Conservation (phyloP, 495 filamentous ascomycete species). For the Xylaria cubensis region DNA sequence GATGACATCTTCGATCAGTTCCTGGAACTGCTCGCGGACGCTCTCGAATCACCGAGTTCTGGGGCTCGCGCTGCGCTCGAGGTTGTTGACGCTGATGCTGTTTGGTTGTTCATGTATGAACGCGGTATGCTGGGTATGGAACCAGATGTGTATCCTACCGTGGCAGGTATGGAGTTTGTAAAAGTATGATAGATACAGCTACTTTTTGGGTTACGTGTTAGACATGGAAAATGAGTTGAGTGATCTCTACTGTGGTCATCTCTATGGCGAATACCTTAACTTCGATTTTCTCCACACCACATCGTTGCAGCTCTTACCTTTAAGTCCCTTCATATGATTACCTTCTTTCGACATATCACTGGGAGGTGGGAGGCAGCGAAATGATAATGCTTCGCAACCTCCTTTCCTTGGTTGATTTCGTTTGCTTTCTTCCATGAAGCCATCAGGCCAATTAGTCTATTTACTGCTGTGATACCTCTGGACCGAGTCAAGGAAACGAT, state of each 20-base stretch:
- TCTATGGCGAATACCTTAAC: not conserved
- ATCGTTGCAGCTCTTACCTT: not conserved
- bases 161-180: constrained; percentile 18
- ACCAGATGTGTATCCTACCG: not conserved
- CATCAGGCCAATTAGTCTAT: not conserved
- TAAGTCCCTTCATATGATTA: not conserved
- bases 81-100: constrained; percentile 69
- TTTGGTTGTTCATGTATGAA: constrained; percentile 68
- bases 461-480: not conserved
- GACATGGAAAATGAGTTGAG: not conserved
- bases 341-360: not conserved
- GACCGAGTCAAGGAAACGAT: not conserved
- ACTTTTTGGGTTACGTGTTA: not conserved
- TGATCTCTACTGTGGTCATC: not conserved
- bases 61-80: constrained; percentile 63
- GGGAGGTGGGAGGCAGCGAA: too few species aligned
- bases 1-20: constrained; percentile 74
- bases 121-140: constrained; percentile 38
- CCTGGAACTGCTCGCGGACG: constrained; percentile 62
- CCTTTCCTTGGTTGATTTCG: not conserved
- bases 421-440: not conserved
- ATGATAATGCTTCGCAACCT: not conserved
- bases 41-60: constrained; percentile 52
- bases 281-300: not conserved
- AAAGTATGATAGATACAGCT: constrained; percentile 14